phyloP scores from a whole-genome alignment of 345 rosid genomes.

The Brassica cretica region DNA sequence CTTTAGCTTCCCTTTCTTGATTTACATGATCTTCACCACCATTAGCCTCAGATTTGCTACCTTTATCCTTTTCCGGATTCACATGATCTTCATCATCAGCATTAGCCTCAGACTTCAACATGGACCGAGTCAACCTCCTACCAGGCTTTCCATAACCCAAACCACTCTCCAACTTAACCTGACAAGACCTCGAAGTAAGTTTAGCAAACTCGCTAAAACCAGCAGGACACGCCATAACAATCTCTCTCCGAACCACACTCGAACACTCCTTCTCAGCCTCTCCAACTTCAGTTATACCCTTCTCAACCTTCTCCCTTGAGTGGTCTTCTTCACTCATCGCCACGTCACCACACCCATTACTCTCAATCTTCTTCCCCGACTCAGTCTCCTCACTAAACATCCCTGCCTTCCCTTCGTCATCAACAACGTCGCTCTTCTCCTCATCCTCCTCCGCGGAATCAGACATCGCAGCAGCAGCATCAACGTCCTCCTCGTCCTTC shows the following conservation, averaged over 20 bases:
- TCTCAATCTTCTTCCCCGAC: constrained; percentile 15
- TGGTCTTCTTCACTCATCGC: constrained; percentile 1
- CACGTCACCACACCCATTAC: background rate
- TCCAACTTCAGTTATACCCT: background rate
- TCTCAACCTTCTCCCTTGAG: background rate
- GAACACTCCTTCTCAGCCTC: background rate
- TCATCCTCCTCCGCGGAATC: constrained; percentile 61
- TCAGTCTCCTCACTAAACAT: constrained; percentile 15
- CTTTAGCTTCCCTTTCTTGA: constrained; percentile 10
- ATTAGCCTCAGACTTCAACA: constrained; percentile 42
- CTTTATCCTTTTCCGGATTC: constrained; percentile 1
- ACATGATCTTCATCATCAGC: constrained; percentile 19
- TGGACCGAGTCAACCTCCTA: constrained; percentile 61
- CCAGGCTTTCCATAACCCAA: constrained; percentile 32
- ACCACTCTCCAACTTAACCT: constrained; percentile 29
- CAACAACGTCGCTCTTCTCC: constrained; percentile 72
- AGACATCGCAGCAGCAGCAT: constrained; percentile 10
- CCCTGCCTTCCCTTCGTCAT: constrained; percentile 41
- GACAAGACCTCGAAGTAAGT: constrained; percentile 24
- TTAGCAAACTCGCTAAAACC: constrained; percentile 9
- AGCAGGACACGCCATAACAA: constrained; percentile 33
- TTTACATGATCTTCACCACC: constrained; percentile 18
- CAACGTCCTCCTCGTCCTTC: constrained; percentile 14
- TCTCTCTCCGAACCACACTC: background rate
- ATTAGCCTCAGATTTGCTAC: constrained; percentile 14